phyloP scores from a whole-genome alignment of 129 eudicot species.

The Mikania micrantha region DNA sequence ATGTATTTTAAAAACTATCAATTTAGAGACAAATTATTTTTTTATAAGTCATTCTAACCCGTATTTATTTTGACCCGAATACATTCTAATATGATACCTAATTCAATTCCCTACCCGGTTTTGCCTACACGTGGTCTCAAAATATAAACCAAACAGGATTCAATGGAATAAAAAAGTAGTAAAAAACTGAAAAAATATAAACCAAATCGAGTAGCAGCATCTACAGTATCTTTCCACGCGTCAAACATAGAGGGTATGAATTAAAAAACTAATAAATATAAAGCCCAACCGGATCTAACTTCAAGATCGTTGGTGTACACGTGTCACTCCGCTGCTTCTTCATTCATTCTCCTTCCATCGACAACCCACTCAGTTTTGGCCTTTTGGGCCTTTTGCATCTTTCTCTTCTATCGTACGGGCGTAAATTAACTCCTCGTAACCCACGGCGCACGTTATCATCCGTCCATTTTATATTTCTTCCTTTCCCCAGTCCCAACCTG shows the following conservation, averaged over 20 bases:
- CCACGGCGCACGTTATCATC: constrained; percentile 40
- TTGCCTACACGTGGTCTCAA: no score
- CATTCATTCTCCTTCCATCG: not conserved
- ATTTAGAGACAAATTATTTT: no score
- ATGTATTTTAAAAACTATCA: no score
- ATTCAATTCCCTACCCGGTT: no score
- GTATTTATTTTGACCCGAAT: no score
- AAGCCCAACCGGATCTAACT: constrained; percentile 17
- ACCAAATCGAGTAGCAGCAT: not conserved
- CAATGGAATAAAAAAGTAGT: no score
- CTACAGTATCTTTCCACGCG: not conserved
- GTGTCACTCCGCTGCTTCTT: constrained; percentile 12
- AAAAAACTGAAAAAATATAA: not conserved
- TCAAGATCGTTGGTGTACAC: constrained; percentile 17
- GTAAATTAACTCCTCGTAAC: not conserved
- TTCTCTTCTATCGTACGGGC: not conserved
- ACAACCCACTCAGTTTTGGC: constrained; percentile 1
- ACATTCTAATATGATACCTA: no score
- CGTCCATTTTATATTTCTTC: not conserved
- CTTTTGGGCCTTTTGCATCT: no score
- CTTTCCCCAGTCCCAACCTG: constrained; percentile 10
- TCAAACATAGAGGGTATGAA: not conserved
- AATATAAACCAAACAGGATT: no score
- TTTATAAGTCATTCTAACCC: no score
- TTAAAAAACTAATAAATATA: not conserved